phyloP scores from a whole-genome alignment of 352 stramenopile genomes.

The Pythium brassicae region DNA sequence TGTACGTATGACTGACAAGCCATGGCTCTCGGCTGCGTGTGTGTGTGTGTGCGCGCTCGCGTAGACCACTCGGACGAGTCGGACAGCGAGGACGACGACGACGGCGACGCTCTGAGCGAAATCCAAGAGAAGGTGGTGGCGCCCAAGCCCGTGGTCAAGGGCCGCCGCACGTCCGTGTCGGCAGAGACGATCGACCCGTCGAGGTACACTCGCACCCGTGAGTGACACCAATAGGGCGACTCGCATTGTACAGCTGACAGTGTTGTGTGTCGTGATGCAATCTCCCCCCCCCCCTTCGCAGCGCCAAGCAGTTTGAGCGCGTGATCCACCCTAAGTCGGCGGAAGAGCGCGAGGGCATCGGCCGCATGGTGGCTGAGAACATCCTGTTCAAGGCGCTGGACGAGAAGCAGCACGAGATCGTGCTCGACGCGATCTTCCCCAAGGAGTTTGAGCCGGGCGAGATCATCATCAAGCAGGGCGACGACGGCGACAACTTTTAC shows the following conservation, averaged over 20 bases:
- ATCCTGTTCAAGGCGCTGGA: slow-evolving; percentile 90
- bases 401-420: slow-evolving; percentile 83
- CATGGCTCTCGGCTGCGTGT: too few relatives aligned
- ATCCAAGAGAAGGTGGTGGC: slow-evolving; percentile 57
- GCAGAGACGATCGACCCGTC: slow-evolving; percentile 83
- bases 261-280: neutral
- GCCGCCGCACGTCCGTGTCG: slow-evolving; percentile 85
- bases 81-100: slow-evolving; percentile 83
- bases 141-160: slow-evolving; percentile 71
- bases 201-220: too few relatives aligned
- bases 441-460: slow-evolving; percentile 75
- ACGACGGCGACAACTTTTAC: slow-evolving; percentile 93
- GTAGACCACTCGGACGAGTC: slow-evolving; percentile 86
- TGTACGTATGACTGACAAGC: too few relatives aligned
- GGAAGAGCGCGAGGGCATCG: slow-evolving; percentile 73
- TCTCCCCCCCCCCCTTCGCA: slow-evolving; percentile 14
- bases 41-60: slow-evolving; percentile 7
- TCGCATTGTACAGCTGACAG: neutral
- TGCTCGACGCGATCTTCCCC: slow-evolving; percentile 85
- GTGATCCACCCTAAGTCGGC: slow-evolving; percentile 82
- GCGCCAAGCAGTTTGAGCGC: slow-evolving; percentile 75
- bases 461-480: slow-evolving; percentile 88
- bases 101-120: slow-evolving; percentile 74
- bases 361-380: slow-evolving; percentile 82
- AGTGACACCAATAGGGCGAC: too few relatives aligned